These are phyloP conservation scores for Scheffersomyces cryptocercus DNA, from an alignment of 1,139 yeast species.

Conservation along the genomic window DNA sequence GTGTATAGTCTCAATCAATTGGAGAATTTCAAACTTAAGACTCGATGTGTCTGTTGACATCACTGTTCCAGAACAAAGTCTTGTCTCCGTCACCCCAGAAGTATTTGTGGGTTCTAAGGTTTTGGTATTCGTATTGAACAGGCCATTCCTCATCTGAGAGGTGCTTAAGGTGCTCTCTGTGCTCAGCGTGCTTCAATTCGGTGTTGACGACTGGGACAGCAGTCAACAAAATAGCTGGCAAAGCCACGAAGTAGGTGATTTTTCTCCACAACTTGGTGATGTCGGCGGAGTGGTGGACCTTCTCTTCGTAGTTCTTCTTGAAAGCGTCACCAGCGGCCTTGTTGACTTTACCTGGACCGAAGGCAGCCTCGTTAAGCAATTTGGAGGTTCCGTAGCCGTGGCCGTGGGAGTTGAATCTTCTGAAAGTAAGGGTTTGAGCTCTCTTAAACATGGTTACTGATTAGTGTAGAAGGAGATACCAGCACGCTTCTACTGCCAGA, in stretches of 20 bases:
- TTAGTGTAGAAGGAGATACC: too few relatives aligned
- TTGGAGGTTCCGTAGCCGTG: slow-evolving; percentile 40
- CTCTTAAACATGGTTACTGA: slow-evolving; percentile 34
- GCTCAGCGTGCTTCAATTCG: slow-evolving; percentile 87
- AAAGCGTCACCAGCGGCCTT: slow-evolving; percentile 46
- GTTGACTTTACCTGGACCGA: slow-evolving; percentile 34
- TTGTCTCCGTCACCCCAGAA: slow-evolving; percentile 99
- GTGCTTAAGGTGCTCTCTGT: slow-evolving; percentile 78
- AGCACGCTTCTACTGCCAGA: too few relatives aligned
- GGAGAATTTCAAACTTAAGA: slow-evolving; percentile 9
- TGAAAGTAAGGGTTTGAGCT: slow-evolving; percentile 40
- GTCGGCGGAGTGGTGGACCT: slow-evolving; percentile 74
- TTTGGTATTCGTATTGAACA: slow-evolving; percentile 83
- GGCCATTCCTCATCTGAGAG: slow-evolving; percentile 92
- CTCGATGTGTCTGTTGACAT: slow-evolving; percentile 81
- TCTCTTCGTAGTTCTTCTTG: slow-evolving; percentile 50
- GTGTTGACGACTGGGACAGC: slow-evolving; percentile 78
- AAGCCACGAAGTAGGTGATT: slow-evolving; percentile 74
- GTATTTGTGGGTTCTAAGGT: slow-evolving; percentile 80
- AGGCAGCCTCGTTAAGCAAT: slow-evolving; percentile 42
- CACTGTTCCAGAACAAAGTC: slow-evolving; percentile 95
- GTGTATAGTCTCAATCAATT: neutral
- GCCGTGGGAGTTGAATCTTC: slow-evolving; percentile 44
- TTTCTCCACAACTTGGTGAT: slow-evolving; percentile 85
- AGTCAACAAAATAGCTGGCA: slow-evolving; percentile 76